Evolutionary conservation across 805 yeast genomes (phyloP), one percentile per base, ranked within the genome.

Genomic region (Candida oleophila): DNA sequence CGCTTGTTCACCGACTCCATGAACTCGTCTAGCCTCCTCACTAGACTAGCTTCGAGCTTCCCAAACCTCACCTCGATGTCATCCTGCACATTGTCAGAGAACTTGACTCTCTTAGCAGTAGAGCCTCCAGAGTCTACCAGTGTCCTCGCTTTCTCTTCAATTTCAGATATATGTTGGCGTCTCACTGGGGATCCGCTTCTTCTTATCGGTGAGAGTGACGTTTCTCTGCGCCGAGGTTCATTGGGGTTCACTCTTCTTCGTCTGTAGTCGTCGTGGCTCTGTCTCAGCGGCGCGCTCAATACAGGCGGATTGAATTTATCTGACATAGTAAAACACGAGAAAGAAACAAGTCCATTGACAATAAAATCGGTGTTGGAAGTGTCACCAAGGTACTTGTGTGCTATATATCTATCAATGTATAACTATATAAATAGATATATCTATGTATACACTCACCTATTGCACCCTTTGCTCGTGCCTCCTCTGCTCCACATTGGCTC

Each of bases 161-260:
- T 57, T 43, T 64, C 62, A 32, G 49, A 53, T 14, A 68, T 68
- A 22, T 53, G 55, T 38, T 55, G 57, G 30, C 73, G 54, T 32
- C 72, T 55, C 37, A 55, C 56, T 2, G 73, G 72, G 2, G 72
- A 67, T 5, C 73, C 73, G 38, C 71, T 64, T 42, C 62, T 54
- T 45, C 62, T 54, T 7, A 61, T 52, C 7, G 69, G 64, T 1
- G 67, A 59, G 9, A 48, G 39, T 18, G 44, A 20, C 22, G 39
- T 19, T 9, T 36, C 39, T 16, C 39, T 16, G 8, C 8, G n/a
- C 5, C 5, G 30, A 25, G 30, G 30, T 5, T 33, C 15, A 15
- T 33, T 33, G 36, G 36, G 5, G 36, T 12, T 33, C 15, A 33
- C 18, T 16, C 4, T 4, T 22, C 21, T 16, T 4, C 39, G 39